phyloP scores from a whole-genome alignment of 805 yeast species.

The Myxozyma geophila region DNA sequence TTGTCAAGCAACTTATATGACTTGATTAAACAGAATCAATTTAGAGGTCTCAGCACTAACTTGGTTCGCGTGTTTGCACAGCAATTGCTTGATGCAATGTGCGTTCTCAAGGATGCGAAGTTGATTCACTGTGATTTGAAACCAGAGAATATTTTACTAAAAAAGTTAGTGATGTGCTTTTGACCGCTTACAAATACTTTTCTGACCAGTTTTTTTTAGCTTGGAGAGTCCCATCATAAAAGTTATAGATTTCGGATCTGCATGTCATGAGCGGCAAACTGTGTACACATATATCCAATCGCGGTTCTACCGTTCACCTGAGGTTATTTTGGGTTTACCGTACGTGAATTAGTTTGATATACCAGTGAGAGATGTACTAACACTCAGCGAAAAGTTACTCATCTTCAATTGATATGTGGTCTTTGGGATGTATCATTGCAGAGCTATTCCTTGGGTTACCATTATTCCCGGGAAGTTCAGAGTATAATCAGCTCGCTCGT shows the following conservation, averaged over 20 bases:
- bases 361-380: neutral
- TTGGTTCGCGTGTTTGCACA: constrained; percentile 75
- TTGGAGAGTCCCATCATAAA: constrained; percentile 86
- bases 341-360: constrained; percentile 41
- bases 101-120: constrained; percentile 78
- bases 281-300: constrained; percentile 95
- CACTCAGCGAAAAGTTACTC: constrained; percentile 53
- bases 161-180: constrained; percentile 46
- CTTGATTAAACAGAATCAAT: constrained; percentile 87
- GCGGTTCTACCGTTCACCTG: constrained; percentile 93
- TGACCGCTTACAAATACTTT: neutral
- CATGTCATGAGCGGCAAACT: constrained; percentile 64
- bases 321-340: constrained; percentile 87
- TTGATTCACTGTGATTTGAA: constrained; percentile 95
- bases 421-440: constrained; percentile 88
- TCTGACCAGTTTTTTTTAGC: constrained; percentile 10
- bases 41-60: constrained; percentile 83
- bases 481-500: constrained; percentile 84
- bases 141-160: constrained; percentile 89
- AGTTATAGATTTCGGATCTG: constrained; percentile 85
- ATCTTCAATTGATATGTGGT: constrained; percentile 96
- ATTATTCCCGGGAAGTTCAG: constrained; percentile 91
- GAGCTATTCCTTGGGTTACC: constrained; percentile 92
- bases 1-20: constrained; percentile 88
- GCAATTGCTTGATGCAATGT: constrained; percentile 80